Base-by-base conservation (phyloP, 495 filamentous ascomycete genomes). In the Tuber calosporum region DNA sequence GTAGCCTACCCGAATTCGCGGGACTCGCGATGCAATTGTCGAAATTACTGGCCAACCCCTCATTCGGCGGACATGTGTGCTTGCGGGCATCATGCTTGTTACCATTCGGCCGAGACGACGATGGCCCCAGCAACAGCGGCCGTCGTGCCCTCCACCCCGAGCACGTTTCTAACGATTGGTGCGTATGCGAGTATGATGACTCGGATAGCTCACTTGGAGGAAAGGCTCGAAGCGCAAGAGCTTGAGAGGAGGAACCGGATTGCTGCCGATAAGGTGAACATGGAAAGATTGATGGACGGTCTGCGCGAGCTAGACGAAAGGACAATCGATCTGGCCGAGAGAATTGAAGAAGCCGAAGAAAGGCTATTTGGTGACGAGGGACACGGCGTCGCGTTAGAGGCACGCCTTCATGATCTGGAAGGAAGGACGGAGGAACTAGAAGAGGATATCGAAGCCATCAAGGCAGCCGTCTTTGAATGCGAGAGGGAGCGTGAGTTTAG, bases 1-100 rank as follows among this genome's bases (percentile, higher is more conserved):
- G 72, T 73, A n/a, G 48, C 17, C 67, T 73, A 76, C 67, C 67
- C 72, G 43, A 30, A 43, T 5, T 19, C 75, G 13, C 74, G 77
- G 62, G 73, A 70, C 30, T 67, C 77, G 30, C 70, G 76, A 37
- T 78, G 76, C 40, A 74, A 78, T 39, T 78, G 76, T 62, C 76
- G 76, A 38, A 78, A 70, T 67, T 78, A 73, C 70, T 78, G 76
- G 76, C 76, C 76, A 34, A 78, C 70, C 36, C 76, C 69, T 67
- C 74, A 78, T 70, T 77, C 68, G 42, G 70, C 58, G 2, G 76
- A 78, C n/a, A 74, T 77, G 30, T 78, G 76, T 37, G 76, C 76
- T 36, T 78, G 76, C 15, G 76, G 76, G 9, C 76, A 78, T 20
- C 76, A 78, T 48, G 76, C 76, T 41, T 78, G 76, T 2, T 78